Evolutionary conservation across 1,284 basidiomycete genomes (phyloP).

Genomic region (Melampsora abietis-canadensis): DNA sequence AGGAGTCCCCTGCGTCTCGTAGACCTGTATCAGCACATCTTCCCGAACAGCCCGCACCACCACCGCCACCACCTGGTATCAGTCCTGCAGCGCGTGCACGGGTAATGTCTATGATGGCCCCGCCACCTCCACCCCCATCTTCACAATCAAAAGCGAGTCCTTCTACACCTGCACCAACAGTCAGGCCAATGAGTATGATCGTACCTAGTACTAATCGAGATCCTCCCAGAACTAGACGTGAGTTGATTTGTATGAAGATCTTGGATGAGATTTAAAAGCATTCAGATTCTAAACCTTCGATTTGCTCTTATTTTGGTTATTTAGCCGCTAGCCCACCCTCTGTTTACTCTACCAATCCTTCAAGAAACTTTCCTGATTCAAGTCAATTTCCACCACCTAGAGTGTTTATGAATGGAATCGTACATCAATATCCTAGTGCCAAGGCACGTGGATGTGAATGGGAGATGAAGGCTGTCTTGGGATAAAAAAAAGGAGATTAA

Average conservation of each 20-base stretch:
- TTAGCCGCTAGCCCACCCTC: conserved; percentile 35
- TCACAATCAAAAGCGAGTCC: not conserved
- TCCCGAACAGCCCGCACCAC: conserved; percentile 35
- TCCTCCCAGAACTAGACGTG: conserved; percentile 28
- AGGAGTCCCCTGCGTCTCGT: conserved; percentile 29
- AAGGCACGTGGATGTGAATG: conserved; percentile 32
- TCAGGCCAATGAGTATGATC: conserved; percentile 35
- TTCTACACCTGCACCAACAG: not conserved
- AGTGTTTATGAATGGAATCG: conserved; percentile 9
- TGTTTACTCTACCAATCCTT: conserved; percentile 31
- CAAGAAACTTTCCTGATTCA: conserved; percentile 37
- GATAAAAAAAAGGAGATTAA: not conserved
- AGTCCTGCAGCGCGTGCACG: conserved; percentile 15
- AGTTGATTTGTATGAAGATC: not conserved
- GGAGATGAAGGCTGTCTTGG: conserved; percentile 27
- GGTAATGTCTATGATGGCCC: conserved; percentile 3
- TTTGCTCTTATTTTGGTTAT: not conserved
- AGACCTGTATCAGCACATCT: conserved; percentile 21
- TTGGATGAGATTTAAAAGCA: not conserved
- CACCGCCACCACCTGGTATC: conserved; percentile 12
- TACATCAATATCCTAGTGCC: conserved; percentile 38
- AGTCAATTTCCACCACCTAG: conserved; percentile 35
- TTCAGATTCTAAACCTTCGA: no score
- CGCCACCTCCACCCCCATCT: not conserved
- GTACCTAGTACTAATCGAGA: conserved; percentile 10